A percentile compares a stretch with the other conserved stretches of the same genome.
These are phyloP conservation scores for Endothia cerciana DNA, from an alignment of 2,329 filamentous ascomycete genomes.

Conservation along the genomic window DNA sequence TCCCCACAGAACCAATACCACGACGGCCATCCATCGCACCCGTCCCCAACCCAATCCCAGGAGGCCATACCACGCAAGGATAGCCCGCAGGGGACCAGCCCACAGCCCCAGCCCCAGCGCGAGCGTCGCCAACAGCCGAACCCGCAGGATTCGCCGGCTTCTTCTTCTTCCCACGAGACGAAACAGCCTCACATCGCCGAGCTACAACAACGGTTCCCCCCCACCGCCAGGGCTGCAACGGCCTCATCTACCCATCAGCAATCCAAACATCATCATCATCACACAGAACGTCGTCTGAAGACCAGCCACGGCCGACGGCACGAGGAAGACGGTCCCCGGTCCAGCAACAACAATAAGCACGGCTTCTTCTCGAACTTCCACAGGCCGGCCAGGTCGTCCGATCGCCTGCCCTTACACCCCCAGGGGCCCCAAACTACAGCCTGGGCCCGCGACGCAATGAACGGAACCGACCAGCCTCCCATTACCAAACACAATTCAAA, in stretches of 20 bases:
- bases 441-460: slow-evolving; percentile 25
- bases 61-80: slow-evolving; percentile 24
- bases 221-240: slow-evolving; percentile 36
- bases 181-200: slow-evolving; percentile 39
- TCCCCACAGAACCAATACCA: slow-evolving; percentile 40
- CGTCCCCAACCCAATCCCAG: slow-evolving; percentile 15
- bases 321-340: slow-evolving; percentile 47
- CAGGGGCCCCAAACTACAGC: slow-evolving; percentile 29
- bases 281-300: slow-evolving; percentile 32
- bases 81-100: slow-evolving; percentile 26
- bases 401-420: slow-evolving; percentile 35
- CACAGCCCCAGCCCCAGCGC: slow-evolving; percentile 10
- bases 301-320: slow-evolving; percentile 38
- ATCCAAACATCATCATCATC: slow-evolving; percentile 35
- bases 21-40: slow-evolving; percentile 13
- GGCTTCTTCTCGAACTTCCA: slow-evolving; percentile 57
- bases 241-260: slow-evolving; percentile 16
- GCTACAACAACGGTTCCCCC: slow-evolving; percentile 37
- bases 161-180: slow-evolving; percentile 11
- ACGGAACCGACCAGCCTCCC: slow-evolving; percentile 35
- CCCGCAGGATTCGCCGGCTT: slow-evolving; percentile 18
- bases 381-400: slow-evolving; percentile 49
- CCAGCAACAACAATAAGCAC: slow-evolving; percentile 51
- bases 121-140: not conserved
- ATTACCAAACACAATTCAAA: slow-evolving; percentile 37